Evolutionary conservation across 75 land plant species (phyloP).

Genomic region (Cupressus sempervirens): DNA sequence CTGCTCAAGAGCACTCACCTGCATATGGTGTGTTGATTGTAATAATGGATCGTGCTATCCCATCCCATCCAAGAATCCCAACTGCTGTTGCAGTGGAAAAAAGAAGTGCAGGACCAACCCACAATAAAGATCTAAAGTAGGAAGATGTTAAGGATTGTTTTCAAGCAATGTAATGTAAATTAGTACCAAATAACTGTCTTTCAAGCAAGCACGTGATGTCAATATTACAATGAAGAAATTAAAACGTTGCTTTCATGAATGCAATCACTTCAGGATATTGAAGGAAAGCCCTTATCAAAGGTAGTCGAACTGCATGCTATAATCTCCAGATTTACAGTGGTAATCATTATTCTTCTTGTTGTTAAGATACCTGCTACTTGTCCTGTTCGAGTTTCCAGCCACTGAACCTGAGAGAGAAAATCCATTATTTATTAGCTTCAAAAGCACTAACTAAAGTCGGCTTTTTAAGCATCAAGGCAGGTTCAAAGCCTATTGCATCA

Average conservation of each 20-base stretch:
- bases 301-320: conserved; percentile 65
- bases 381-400: conserved; percentile 95
- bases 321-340: conserved; percentile 74
- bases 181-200: conserved; percentile 2
- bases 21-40: conserved; percentile 79
- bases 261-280: conserved; percentile 78
- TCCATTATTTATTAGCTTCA: not conserved
- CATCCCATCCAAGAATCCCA: conserved; percentile 95
- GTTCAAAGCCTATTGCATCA: conserved; percentile 6
- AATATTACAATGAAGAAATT: not conserved
- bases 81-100: conserved; percentile 83
- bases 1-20: conserved; percentile 30
- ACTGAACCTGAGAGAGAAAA: conserved; percentile 58
- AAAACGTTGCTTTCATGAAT: not conserved
- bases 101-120: conserved; percentile 97
- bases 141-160: conserved; percentile 46
- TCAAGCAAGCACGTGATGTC: conserved; percentile 6
- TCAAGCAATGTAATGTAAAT: not conserved
- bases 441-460: not conserved
- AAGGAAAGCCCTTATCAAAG: conserved; percentile 88
- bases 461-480: not conserved
- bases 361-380: conserved; percentile 94
- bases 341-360: conserved; percentile 79
- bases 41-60: conserved; percentile 65
- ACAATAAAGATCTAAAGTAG: conserved; percentile 87